Conservation (phyloP, 1,284 basidiomycete genomes). For the Melanopsichium pennsylvanicum region DNA sequence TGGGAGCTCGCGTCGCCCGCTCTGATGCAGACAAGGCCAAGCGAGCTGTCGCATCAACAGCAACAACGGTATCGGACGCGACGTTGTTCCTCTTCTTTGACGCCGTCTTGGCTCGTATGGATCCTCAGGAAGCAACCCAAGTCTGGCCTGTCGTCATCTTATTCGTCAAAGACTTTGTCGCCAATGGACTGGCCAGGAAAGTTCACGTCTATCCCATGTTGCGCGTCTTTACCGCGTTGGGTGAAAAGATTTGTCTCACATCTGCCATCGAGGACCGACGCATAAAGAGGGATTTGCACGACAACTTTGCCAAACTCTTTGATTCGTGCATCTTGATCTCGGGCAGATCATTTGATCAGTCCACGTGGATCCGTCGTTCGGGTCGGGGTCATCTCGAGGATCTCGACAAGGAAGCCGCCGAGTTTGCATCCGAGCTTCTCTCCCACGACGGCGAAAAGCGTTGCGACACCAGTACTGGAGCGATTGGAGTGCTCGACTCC, state of each 20-base stretch:
- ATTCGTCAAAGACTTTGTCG: conserved; percentile 80
- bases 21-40: conserved; percentile 67
- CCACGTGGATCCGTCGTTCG: conserved; percentile 78
- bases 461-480: neutral
- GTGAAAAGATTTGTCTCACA: conserved; percentile 80
- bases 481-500: conserved; percentile 56
- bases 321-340: conserved; percentile 81
- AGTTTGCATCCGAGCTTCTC: conserved; percentile 21
- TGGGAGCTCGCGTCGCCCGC: conserved; percentile 64
- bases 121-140: conserved; percentile 87
- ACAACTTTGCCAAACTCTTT: conserved; percentile 83
- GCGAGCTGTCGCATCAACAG: conserved; percentile 1
- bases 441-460: conserved; percentile 10
- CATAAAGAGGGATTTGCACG: conserved; percentile 89
- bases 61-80: conserved; percentile 16
- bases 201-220: conserved; percentile 77
- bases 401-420: conserved; percentile 32
- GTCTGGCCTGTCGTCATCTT: conserved; percentile 79
- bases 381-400: conserved; percentile 70
- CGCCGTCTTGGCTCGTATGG: conserved; percentile 81
- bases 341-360: conserved; percentile 77
- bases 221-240: conserved; percentile 81
- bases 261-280: conserved; percentile 89
- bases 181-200: conserved; percentile 51
- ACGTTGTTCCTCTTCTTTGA: conserved; percentile 83